Base-by-base conservation (phyloP, 2,329 filamentous ascomycete species). In the Hawksworthiomyces lignivorus region DNA sequence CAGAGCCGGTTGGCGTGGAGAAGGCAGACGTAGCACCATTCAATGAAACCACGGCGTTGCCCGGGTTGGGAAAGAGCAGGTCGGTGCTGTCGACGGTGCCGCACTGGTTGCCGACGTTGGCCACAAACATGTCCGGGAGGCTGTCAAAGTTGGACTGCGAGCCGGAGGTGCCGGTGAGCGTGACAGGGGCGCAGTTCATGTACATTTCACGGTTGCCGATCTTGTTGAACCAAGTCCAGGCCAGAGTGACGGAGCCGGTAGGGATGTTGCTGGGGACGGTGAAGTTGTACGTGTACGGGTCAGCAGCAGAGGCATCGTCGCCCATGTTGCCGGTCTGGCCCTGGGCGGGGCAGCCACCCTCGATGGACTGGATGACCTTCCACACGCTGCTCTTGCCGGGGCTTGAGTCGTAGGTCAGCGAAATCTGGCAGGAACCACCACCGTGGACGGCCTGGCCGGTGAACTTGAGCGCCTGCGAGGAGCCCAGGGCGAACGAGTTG, bases 171-270 rank as follows among this genome's bases (percentile, higher is more conserved):
- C 75, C 75, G 0, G 75, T 76, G 19, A 97, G 70, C 0, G 70
- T 73, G 36, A 94, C 62, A 0, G 86, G 78, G 0, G 84, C 87
- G 53, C 90, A 98, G 73, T 95, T 94, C 88, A 95, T 94, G 72
- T 97, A 96, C 73, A 95, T 87, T 59, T 97, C 92, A 1, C 89
- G 82, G 67, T 95, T 95, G 3, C 92, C 92, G 9, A 94, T 56
- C 46, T 83, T 84, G 69, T 97, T 97, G 63, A 94, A 79, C 92
- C 92, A 97, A 1, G 87, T 87, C 88, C 89, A 97, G 0, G 87
- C 87, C 5, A 97, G 70, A 0, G 81, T 85, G 20, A 84, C 89
- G 30, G 88, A 74, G 4, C 90, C 92, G 2, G 80, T 67, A 8
- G 81, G 77, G 35, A 96, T 72, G 18, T 80, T 75, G 0, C 71